These are phyloP conservation scores for Pseudopediastrum boryanum DNA, from an alignment of 139 green algal species.

Conservation along the genomic window DNA sequence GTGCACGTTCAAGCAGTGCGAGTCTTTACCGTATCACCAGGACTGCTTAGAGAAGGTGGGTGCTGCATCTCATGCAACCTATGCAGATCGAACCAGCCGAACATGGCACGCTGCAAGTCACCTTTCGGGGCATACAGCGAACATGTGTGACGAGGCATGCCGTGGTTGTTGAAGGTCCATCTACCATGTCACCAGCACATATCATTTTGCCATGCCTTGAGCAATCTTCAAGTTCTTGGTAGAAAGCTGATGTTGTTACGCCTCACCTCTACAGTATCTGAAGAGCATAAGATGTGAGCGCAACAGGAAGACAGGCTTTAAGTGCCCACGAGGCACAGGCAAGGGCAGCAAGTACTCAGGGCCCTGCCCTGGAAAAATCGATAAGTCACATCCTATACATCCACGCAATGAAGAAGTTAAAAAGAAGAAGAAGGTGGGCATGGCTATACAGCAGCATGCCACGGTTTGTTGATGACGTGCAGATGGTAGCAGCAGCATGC, in stretches of 20 bases:
- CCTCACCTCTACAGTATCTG: slow-evolving; percentile 52
- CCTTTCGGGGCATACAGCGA: too few relatives aligned
- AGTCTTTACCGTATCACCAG: slow-evolving; percentile 80
- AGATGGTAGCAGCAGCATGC: not conserved
- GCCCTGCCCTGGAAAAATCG: slow-evolving; percentile 83
- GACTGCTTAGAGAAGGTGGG: slow-evolving; percentile 89
- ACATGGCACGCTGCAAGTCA: too few relatives aligned
- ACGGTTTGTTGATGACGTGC: not conserved
- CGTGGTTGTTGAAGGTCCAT: too few relatives aligned
- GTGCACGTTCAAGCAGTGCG: slow-evolving; percentile 83
- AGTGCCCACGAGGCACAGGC: slow-evolving; percentile 83
- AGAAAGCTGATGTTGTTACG: too few relatives aligned
- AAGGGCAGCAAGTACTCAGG: slow-evolving; percentile 65
- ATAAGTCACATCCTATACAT: slow-evolving; percentile 83
- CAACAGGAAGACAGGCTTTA: slow-evolving; percentile 92
- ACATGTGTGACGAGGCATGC: too few relatives aligned
- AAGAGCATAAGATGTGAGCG: slow-evolving; percentile 76
- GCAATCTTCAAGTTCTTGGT: too few relatives aligned
- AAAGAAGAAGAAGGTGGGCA: slow-evolving; percentile 57
- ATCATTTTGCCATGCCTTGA: too few relatives aligned
- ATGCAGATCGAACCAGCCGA: too few relatives aligned
- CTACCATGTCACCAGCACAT: too few relatives aligned
- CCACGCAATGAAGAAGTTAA: slow-evolving; percentile 80
- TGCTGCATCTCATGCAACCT: slow-evolving; percentile 26
- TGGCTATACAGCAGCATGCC: not conserved